phyloP scores from a whole-genome alignment of 306 rosid species.

The Purshia tridentata region DNA sequence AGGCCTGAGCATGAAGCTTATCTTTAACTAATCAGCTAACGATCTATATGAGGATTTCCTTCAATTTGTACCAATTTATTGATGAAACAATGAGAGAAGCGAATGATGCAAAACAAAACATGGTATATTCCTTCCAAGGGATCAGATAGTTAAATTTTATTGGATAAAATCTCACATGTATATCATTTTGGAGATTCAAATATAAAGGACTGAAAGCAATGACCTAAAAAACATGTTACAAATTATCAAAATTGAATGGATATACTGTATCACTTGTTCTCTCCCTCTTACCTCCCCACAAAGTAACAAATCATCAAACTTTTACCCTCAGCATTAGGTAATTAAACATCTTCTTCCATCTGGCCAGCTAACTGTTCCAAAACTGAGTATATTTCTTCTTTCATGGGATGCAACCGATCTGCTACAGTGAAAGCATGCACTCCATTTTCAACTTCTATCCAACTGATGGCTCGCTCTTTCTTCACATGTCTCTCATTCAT shows the following conservation, averaged over 20 bases:
- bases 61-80: no score
- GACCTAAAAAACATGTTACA: constrained; percentile 17
- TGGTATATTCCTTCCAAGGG: constrained; percentile 25
- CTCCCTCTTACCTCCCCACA: constrained; percentile 27
- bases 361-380: constrained; percentile 52
- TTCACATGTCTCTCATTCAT: constrained; percentile 53
- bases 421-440: constrained; percentile 55
- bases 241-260: constrained; percentile 18
- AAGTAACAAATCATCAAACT: constrained; percentile 17
- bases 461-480: constrained; percentile 53
- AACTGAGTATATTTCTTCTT: constrained; percentile 54
- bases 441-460: constrained; percentile 54
- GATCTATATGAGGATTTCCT: no score
- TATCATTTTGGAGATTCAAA: constrained; percentile 25
- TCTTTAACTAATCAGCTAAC: background rate
- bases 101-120: constrained; percentile 17
- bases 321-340: constrained; percentile 32
- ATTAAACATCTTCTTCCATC: constrained; percentile 39
- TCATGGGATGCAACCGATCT: constrained; percentile 54
- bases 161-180: constrained; percentile 22
- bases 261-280: constrained; percentile 26
- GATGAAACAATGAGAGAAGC: background rate
- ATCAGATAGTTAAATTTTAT: constrained; percentile 19
- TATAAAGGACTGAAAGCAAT: constrained; percentile 26
- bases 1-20: background rate